Conservation (phyloP, 768 basidiomycete genomes). For the Piloderma croceum region DNA sequence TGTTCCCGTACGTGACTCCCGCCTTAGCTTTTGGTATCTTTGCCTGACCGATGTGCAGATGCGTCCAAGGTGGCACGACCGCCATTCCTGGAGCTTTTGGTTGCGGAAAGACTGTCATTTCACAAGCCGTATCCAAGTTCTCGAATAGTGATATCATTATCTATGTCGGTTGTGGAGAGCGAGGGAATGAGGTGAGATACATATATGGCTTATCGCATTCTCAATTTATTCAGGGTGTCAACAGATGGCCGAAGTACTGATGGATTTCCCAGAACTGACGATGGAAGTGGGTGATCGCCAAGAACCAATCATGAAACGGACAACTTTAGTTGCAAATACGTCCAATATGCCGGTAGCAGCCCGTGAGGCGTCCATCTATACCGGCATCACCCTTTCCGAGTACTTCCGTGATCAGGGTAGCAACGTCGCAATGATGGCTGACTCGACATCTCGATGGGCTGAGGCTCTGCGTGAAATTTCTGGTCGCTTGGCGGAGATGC, state of each 20-base stretch:
- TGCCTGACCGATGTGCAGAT: slow-evolving; percentile 38
- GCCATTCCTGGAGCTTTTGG: slow-evolving; percentile 99
- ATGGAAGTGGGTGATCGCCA: slow-evolving; percentile 89
- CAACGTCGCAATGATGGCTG: slow-evolving; percentile 99
- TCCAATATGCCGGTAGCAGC: slow-evolving; percentile 99
- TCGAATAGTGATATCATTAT: slow-evolving; percentile 99
- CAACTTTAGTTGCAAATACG: slow-evolving; percentile 96
- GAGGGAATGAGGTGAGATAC: slow-evolving; percentile 80
- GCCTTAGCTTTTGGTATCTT: neutral
- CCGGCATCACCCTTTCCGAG: slow-evolving; percentile 97
- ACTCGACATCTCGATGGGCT: slow-evolving; percentile 98
- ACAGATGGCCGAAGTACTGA: slow-evolving; percentile 96
- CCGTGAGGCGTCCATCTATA: slow-evolving; percentile 98
- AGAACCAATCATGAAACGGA: slow-evolving; percentile 99
- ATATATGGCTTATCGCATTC: neutral
- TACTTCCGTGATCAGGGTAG: slow-evolving; percentile 99
- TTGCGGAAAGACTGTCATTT: slow-evolving; percentile 98
- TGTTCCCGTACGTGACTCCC: slow-evolving; percentile 74
- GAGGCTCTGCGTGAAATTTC: slow-evolving; percentile 99
- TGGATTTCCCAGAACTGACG: slow-evolving; percentile 93
- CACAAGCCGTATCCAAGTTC: slow-evolving; percentile 95
- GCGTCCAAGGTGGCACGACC: slow-evolving; percentile 93
- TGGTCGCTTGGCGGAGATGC: slow-evolving; percentile 99
- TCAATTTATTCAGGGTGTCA: slow-evolving; percentile 1
- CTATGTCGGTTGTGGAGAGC: slow-evolving; percentile 98